Evolutionary conservation across 495 filamentous ascomycete species (phyloP), one percentile per base, ranked within the genome.

Genomic region (Penicillium mononematosum): DNA sequence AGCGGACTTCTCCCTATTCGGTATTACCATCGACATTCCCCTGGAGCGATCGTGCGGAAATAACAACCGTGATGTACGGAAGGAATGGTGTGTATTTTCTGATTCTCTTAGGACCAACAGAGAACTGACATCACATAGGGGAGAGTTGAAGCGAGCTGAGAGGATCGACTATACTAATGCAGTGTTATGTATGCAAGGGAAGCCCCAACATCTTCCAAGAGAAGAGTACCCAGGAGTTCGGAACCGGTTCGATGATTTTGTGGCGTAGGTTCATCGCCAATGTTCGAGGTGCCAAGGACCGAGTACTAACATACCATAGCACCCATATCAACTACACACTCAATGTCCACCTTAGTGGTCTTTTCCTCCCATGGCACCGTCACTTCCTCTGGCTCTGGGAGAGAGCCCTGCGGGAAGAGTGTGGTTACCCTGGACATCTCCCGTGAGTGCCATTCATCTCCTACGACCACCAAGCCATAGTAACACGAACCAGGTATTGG

Each of bases 331-430:
- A 82, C 58, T 73, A 78, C 51, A 80, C 77, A 10, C 61, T 69
- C 50, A 41, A 63, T 57, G 65, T 70, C 22, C 72, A 75, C 45
- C 58, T 62, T 34, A 71, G 56, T 44, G 71, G 70, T 4, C 43
- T 73, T 55, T 87, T 90, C 68, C 71, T 88, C 25, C 69, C 81
- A 0, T 90, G 86, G 85, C 87, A 92, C 59, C 77, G 88, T 19
- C 84, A 83, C 53, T 88, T 84, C 60, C 66, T 81, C 24, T 77
- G 73, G 53, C 67, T 77, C 3, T 88, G 80, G 68, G 87, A 90
- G 65, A 77, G 78, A 54, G 83, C 86, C 3, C 73, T 91, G 16
- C 73, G 76, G 10, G 78, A 85, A 4, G 87, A 91, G 62, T 91
- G 88, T 61, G 83, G 83, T 25, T 90, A 88, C 60, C 77, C 56